A percentile compares a stretch with the other conserved stretches of the same genome.
phyloP scores from a whole-genome alignment of 192 early-diverging fungal genomes.

The Backusella sp. region DNA sequence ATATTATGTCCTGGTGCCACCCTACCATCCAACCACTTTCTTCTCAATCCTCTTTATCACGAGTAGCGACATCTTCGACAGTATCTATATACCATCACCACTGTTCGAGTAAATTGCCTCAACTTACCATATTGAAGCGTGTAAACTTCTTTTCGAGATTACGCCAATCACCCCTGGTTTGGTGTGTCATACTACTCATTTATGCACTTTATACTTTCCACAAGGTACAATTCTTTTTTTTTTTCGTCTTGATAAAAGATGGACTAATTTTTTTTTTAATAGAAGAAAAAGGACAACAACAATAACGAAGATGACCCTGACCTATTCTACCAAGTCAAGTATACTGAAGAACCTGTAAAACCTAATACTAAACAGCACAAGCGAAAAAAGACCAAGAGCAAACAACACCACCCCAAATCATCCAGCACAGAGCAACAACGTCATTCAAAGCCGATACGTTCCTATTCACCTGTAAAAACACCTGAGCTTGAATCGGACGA shows the following conservation, averaged over 20 bases:
- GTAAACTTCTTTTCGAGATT: background rate
- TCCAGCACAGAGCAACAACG: background rate
- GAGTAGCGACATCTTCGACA: background rate
- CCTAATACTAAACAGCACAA: background rate
- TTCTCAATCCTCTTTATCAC: background rate
- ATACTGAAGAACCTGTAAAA: background rate
- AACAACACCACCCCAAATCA: background rate
- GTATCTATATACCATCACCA: background rate
- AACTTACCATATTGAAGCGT: background rate
- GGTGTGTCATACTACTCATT: background rate
- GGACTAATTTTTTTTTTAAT: background rate
- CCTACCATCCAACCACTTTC: background rate
- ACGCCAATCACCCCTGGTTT: conserved; percentile 1
- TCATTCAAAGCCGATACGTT: background rate
- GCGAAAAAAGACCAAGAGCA: background rate
- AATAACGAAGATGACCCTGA: background rate
- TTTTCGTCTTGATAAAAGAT: background rate
- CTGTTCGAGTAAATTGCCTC: background rate
- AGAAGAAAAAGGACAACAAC: background rate
- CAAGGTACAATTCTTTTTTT: background rate
- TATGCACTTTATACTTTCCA: conserved; percentile 1
- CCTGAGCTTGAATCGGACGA: background rate
- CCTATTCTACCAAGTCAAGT: background rate
- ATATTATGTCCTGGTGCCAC: background rate
- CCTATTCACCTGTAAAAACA: background rate